Evolutionary conservation across 2,329 filamentous ascomycete species (phyloP).

Genomic region (Alternaria panax): DNA sequence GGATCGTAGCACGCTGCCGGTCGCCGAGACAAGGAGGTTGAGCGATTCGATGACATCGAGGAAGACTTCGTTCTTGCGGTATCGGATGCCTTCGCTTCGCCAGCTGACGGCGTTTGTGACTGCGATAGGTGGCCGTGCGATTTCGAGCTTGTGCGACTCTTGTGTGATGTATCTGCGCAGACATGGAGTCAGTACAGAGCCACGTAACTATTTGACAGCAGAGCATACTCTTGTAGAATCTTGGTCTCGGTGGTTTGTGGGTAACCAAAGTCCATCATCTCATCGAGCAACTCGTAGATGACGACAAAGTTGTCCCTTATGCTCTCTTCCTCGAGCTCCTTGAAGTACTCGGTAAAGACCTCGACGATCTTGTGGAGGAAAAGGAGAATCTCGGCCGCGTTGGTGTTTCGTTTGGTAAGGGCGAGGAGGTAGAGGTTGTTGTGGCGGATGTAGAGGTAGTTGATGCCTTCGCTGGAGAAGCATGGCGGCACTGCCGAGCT

Average conservation of each 20-base stretch:
- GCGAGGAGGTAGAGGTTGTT: conserved; percentile 99
- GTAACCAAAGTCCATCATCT: conserved; percentile 99
- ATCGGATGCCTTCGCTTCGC: conserved; percentile 96
- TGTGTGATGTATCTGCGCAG: conserved; percentile 84
- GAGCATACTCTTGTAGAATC: conserved; percentile 84
- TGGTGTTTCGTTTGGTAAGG: conserved; percentile 97
- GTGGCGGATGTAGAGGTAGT: conserved; percentile 99
- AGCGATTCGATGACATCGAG: conserved; percentile 96
- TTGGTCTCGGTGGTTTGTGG: conserved; percentile 98
- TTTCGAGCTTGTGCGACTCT: conserved; percentile 97
- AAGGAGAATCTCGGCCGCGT: conserved; percentile 96
- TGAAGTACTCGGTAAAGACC: conserved; percentile 99
- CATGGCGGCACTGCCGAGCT: conserved; percentile 96
- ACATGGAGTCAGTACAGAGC: conserved; percentile 1
- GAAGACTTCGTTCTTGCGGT: conserved; percentile 99
- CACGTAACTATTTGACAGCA: not conserved
- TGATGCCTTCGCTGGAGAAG: conserved; percentile 98
- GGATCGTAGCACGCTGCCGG: conserved; percentile 92
- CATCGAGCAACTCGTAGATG: conserved; percentile 97
- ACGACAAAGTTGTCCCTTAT: conserved; percentile 99
- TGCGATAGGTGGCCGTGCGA: conserved; percentile 93
- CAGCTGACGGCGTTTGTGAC: conserved; percentile 98
- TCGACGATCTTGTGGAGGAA: conserved; percentile 98
- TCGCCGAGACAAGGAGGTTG: conserved; percentile 92
- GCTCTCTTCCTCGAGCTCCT: conserved; percentile 96